Evolutionary conservation across 192 early-diverging fungal species (phyloP).

Genomic region (Backusella tarrabulga): DNA sequence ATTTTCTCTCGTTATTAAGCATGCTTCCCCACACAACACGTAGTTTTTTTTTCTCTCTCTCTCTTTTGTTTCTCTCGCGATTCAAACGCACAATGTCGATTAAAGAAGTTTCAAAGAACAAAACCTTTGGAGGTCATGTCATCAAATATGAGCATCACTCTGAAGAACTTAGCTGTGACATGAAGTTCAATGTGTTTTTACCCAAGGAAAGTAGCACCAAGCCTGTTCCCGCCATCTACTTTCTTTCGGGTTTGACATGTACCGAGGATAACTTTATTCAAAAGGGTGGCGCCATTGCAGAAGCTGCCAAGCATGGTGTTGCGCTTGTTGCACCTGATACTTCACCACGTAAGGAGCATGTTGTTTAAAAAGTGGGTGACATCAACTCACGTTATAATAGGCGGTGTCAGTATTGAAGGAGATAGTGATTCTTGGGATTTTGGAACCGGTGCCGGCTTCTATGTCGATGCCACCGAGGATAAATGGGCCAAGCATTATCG

Average conservation of each 20-base stretch:
- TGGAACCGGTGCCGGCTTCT: constrained; percentile 67
- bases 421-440: constrained; percentile 71
- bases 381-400: constrained; percentile 14
- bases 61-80: not conserved
- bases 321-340: constrained; percentile 86
- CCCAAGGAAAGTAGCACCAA: constrained; percentile 48
- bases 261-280: constrained; percentile 88
- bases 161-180: constrained; percentile 57
- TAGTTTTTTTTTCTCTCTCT: not conserved
- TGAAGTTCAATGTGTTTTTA: constrained; percentile 77
- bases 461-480: constrained; percentile 73
- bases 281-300: constrained; percentile 72
- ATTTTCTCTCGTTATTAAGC: too few relatives aligned
- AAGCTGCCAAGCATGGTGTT: constrained; percentile 66
- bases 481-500: constrained; percentile 74
- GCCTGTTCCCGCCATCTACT: constrained; percentile 60
- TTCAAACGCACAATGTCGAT: not conserved
- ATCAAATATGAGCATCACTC: constrained; percentile 76
- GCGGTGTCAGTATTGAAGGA: constrained; percentile 63
- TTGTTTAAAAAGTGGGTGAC: not conserved
- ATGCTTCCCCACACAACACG: too few relatives aligned
- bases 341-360: constrained; percentile 60
- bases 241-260: constrained; percentile 80
- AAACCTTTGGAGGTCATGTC: constrained; percentile 67
- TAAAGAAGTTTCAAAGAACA: constrained; percentile 51